phyloP scores from a whole-genome alignment of 2,329 filamentous ascomycete species.

The Sporothrix globosa region DNA sequence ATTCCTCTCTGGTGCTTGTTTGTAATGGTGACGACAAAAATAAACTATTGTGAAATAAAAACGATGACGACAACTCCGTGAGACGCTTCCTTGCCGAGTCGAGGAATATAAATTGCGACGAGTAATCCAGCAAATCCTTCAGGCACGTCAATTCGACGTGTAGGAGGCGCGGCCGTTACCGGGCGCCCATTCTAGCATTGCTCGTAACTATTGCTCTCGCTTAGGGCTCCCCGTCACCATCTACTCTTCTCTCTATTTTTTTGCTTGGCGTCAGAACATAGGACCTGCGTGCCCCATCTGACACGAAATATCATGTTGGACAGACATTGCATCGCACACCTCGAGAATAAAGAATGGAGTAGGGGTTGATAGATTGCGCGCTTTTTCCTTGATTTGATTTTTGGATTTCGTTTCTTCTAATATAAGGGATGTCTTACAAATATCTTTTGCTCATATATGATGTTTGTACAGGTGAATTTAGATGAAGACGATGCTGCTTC shows the following conservation, averaged over 20 bases:
- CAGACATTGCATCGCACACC: neutral
- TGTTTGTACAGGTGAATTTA: conserved; percentile 17
- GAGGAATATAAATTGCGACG: neutral
- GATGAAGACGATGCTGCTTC: conserved; percentile 10
- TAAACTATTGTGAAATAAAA: neutral
- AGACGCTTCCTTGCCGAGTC: conserved; percentile 10
- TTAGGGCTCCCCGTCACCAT: neutral
- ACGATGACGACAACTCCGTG: conserved; percentile 18
- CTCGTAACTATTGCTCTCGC: neutral
- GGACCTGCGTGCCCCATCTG: neutral
- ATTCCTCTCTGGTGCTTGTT: neutral
- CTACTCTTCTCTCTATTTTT: conserved; percentile 7
- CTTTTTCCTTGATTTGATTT: neutral
- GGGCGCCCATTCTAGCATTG: neutral
- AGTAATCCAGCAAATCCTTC: neutral
- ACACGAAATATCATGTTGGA: conserved; percentile 15
- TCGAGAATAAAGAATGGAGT: neutral
- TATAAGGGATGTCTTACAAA: conserved; percentile 25
- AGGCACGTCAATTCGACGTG: neutral
- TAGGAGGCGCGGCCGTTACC: neutral
- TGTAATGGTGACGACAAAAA: neutral
- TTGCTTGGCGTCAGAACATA: conserved; percentile 18
- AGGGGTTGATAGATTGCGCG: neutral
- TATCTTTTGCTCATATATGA: neutral
- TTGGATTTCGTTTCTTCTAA: neutral